These are phyloP conservation scores for Hemisphaericaspora nanyangensis DNA, from an alignment of 805 yeast genomes.

Conservation along the genomic window DNA sequence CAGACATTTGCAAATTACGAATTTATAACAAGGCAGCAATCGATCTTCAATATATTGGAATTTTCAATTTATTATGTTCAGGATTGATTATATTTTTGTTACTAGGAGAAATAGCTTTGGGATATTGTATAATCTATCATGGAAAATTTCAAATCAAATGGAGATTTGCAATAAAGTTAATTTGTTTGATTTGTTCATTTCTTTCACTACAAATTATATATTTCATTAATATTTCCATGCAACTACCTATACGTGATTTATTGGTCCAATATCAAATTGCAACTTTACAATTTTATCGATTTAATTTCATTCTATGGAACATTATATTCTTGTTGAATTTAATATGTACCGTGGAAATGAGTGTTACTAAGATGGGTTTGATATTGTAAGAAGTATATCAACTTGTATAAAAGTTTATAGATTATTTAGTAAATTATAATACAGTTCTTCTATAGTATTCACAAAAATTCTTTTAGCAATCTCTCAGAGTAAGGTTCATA, in stretches of 20 bases:
- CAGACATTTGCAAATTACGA: conserved; percentile 3
- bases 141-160: not conserved
- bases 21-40: conserved; percentile 1
- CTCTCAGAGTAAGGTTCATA: no score
- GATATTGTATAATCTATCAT: not conserved
- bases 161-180: not conserved
- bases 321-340: not conserved
- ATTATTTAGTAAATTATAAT: no score
- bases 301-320: not conserved
- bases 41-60: not conserved
- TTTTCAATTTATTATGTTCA: not conserved
- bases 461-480: no score
- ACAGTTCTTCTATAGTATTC: no score
- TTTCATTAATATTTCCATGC: not conserved
- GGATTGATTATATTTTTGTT: not conserved
- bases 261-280: not conserved
- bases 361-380: not conserved
- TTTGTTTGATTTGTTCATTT: not conserved
- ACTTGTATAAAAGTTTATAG: no score
- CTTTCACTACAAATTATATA: not conserved
- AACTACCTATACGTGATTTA: not conserved
- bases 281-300: not conserved
- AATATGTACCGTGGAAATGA: not conserved
- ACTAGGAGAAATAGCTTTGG: not conserved
- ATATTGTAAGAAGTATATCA: no score